Percentiles rank a stretch among this genome's conserved stretches.
Evolutionary conservation across 768 basidiomycete species (phyloP).

Genomic region (Tylopilus rubrobrunneus): DNA sequence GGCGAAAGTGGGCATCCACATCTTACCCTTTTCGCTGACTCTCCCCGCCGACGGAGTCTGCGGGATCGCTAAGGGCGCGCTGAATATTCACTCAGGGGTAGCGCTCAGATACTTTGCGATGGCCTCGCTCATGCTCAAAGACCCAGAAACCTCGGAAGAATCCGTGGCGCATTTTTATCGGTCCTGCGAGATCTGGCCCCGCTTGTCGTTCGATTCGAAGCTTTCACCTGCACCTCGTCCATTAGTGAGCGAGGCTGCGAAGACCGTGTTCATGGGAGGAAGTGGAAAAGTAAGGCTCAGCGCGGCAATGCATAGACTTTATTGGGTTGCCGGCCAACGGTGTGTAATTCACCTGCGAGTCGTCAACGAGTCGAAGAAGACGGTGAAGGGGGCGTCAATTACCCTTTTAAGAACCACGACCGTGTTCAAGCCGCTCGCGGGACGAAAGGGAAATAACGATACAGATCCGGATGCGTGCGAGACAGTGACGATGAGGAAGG

Average conservation of each 20-base stretch:
- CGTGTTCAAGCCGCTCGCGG: conserved; percentile 50
- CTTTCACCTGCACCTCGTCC: conserved; percentile 60
- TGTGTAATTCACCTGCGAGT: conserved; percentile 66
- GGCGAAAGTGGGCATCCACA: conserved; percentile 63
- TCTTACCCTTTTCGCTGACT: conserved; percentile 67
- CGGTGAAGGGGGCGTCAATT: conserved; percentile 61
- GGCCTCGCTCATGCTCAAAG: conserved; percentile 74
- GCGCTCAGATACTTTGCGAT: conserved; percentile 77
- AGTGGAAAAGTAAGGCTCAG: conserved; percentile 61
- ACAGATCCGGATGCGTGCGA: conserved; percentile 59
- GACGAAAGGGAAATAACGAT: conserved; percentile 30
- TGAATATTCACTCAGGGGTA: conserved; percentile 54
- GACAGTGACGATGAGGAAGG: conserved; percentile 56
- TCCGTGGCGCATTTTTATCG: conserved; percentile 92
- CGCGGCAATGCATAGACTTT: conserved; percentile 62
- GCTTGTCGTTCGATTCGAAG: conserved; percentile 54
- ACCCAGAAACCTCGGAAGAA: conserved; percentile 50
- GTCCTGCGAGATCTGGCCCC: conserved; percentile 75
- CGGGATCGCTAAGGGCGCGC: conserved; percentile 56
- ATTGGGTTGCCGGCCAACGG: conserved; percentile 81
- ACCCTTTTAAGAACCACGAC: conserved; percentile 63
- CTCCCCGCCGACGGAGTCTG: conserved; percentile 53
- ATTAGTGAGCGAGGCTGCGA: conserved; percentile 52
- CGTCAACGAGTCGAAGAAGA: conserved; percentile 63
- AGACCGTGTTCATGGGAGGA: conserved; percentile 59